Conservation (phyloP, 129 eudicot genomes). For the Centrapalus pauciflorus region DNA sequence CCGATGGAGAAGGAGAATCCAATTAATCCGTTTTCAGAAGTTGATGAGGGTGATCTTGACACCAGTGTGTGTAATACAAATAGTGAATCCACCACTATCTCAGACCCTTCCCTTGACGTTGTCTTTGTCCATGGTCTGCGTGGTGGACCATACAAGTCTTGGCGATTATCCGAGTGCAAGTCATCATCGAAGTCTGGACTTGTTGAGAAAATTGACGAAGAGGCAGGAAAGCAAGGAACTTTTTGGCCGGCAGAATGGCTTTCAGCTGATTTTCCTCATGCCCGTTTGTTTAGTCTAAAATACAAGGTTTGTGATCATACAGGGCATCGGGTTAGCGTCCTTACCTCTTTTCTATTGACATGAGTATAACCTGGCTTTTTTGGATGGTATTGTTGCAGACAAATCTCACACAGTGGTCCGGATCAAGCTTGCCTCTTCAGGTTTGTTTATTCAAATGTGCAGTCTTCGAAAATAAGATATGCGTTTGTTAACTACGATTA, state of each 20-base stretch:
- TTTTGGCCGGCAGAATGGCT: conserved; percentile 99
- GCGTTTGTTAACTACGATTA: background rate
- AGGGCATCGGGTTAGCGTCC: background rate
- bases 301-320: conserved; percentile 70
- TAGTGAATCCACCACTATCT: conserved; percentile 27
- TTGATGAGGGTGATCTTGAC: conserved; percentile 29
- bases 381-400: conserved; percentile 51
- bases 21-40: conserved; percentile 16
- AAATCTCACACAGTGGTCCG: conserved; percentile 98
- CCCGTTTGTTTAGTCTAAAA: conserved; percentile 85
- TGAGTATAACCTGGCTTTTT: background rate
- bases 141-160: conserved; percentile 89
- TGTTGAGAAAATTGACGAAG: conserved; percentile 95
- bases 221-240: conserved; percentile 96
- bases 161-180: conserved; percentile 89
- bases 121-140: conserved; percentile 92
- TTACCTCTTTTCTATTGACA: background rate
- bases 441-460: conserved; percentile 30
- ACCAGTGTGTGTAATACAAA: conserved; percentile 22
- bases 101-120: conserved; percentile 57
- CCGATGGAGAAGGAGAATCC: conserved; percentile 17
- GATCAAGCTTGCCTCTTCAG: conserved; percentile 97
- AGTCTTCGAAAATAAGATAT: background rate
- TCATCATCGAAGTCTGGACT: conserved; percentile 93
- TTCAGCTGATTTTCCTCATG: conserved; percentile 84